Base-by-base conservation (phyloP, 257 asterid genomes). In the Scutellaria minor region DNA sequence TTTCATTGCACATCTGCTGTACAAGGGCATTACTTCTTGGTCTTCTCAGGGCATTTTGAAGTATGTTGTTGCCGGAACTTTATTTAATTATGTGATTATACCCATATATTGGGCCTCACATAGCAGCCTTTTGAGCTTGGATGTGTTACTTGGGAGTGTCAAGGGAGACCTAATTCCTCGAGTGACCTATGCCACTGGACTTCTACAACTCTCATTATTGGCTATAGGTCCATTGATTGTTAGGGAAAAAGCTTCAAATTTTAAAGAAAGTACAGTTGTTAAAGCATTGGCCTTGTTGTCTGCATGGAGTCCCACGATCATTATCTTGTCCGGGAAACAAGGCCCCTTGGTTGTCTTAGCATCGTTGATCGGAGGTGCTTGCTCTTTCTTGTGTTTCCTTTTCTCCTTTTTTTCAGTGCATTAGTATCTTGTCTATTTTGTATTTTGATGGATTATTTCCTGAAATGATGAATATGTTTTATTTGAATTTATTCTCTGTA, bases 301-400 rank as follows among this genome's bases (percentile, higher is more conserved):
- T 67, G 81, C 90, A 58, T 88, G 95, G 95, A 87, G 96, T 80
- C 80, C 98, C 45, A 87, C 93, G 8, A 71, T 86, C 64, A 89
- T 94, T 64, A 61, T 94, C 77, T 79, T 94, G 47, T 88, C 98
- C 11, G 98, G 99, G 73, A 91, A 87, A 80, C 99, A 94, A 82
- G 98, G 99, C 20, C 83, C 99, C 69, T 77, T 91, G 85, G 83
- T 77, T 76, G 81, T 81, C 75, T 72, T 90, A 75, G 97, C 85
- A 70, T 79, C 85, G 53, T 47, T 85, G 44, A 79, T 83, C 66
- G 96, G 96, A 88, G 97, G 98, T 92, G 67, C 81, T 60, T 78
- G 73, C 71, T 75, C 75, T 69, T 40, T 47, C 67, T 73, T 64
- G 6, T 62, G 27, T 37, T 35, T 62, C 47, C 51, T 13, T 9